Conservation (phyloP, 1,284 basidiomycete genomes). For the Coriolopsis trogii region DNA sequence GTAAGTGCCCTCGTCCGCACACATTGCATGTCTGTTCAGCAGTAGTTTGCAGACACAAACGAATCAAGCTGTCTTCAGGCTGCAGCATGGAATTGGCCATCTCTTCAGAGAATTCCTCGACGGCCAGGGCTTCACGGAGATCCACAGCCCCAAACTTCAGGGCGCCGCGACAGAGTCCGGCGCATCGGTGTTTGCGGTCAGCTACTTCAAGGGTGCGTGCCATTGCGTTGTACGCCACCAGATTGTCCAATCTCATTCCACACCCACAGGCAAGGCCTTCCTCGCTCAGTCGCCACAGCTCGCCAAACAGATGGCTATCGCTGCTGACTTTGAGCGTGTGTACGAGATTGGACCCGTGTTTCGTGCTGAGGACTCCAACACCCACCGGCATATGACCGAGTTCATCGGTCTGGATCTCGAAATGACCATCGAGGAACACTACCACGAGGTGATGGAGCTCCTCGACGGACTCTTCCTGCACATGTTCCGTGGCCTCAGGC, state of each 20-base stretch:
- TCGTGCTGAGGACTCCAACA: conserved; percentile 98
- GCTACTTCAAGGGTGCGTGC: conserved; percentile 90
- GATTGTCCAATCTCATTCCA: not conserved
- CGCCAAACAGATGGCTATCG: conserved; percentile 99
- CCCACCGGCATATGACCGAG: conserved; percentile 97
- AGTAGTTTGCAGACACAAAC: conserved; percentile 75
- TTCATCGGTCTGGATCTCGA: conserved; percentile 99
- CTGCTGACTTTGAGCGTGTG: conserved; percentile 96
- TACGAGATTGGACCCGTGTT: conserved; percentile 98
- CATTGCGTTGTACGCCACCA: not conserved
- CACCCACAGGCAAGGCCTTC: conserved; percentile 76
- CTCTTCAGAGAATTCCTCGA: conserved; percentile 90
- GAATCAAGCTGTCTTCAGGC: conserved; percentile 95
- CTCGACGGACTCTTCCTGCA: conserved; percentile 83
- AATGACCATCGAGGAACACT: conserved; percentile 98
- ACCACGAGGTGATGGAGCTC: conserved; percentile 92
- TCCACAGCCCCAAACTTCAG: conserved; percentile 97
- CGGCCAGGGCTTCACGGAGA: conserved; percentile 84
- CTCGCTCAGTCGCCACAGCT: conserved; percentile 97
- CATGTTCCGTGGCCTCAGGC: conserved; percentile 83
- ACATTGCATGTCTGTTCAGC: not conserved
- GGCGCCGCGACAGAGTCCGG: conserved; percentile 97
- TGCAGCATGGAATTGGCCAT: conserved; percentile 88
- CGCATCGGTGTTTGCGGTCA: conserved; percentile 96
- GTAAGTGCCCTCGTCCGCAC: conserved; percentile 45